A percentile compares a stretch with the other conserved stretches of the same genome.
Evolutionary conservation across 805 yeast species (phyloP).

Genomic region (Deakozyma indianensis): DNA sequence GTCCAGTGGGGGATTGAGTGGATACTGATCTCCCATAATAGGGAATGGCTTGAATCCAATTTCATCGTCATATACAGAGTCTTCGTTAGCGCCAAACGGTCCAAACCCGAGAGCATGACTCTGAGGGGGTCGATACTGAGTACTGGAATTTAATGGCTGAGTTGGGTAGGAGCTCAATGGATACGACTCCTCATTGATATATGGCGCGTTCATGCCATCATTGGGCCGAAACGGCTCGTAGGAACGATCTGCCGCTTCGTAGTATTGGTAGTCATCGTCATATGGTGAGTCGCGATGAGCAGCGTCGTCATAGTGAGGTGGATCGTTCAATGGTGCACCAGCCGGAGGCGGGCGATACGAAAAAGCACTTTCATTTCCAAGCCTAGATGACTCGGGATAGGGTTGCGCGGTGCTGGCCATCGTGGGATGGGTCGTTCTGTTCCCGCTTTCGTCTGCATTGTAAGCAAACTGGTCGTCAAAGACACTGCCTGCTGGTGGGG

Average conservation of each 20-base stretch:
- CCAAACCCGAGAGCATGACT: slow-evolving; percentile 6
- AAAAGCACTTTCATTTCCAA: background rate
- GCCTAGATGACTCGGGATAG: background rate
- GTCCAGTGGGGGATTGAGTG: slow-evolving; percentile 17
- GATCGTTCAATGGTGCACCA: background rate
- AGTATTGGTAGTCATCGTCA: background rate
- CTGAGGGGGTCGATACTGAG: slow-evolving; percentile 3
- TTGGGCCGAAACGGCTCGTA: background rate
- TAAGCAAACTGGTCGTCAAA: background rate
- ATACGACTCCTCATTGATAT: background rate
- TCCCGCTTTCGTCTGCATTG: background rate
- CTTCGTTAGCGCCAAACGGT: slow-evolving; percentile 5
- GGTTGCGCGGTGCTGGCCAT: background rate
- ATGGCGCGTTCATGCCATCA: background rate
- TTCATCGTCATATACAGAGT: slow-evolving; percentile 17
- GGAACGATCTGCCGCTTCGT: background rate
- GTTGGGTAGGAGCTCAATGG: background rate
- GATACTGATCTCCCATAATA: slow-evolving; percentile 23
- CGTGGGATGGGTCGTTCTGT: background rate
- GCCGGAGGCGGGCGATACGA: background rate
- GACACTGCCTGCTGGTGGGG: background rate
- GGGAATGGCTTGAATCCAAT: slow-evolving; percentile 21
- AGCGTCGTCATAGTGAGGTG: background rate
- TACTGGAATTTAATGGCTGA: background rate
- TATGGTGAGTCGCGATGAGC: background rate